Percentiles rank a stretch among this genome's conserved stretches.
phyloP scores from a whole-genome alignment of 2,329 filamentous ascomycete species.

The Chaetomium globosum region DNA sequence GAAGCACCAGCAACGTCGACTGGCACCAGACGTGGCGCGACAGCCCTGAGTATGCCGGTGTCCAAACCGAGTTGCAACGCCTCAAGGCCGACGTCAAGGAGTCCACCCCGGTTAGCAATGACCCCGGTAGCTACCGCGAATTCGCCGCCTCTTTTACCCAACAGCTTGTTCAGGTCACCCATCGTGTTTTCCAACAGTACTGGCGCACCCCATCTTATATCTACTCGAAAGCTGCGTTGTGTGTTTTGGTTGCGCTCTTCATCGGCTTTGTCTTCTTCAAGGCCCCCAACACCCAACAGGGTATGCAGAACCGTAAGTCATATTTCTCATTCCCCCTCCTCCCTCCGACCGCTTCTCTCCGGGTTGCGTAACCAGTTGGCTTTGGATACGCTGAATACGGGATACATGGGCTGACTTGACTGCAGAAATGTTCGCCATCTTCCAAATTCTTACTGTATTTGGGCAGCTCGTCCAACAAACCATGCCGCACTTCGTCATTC shows the following conservation, averaged over 20 bases:
- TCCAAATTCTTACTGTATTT: slow-evolving; percentile 72
- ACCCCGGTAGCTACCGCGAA: slow-evolving; percentile 62
- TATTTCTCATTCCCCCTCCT: too few species aligned
- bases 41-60: slow-evolving; percentile 57
- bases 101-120: slow-evolving; percentile 39
- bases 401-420: neutral
- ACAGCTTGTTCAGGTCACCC: slow-evolving; percentile 68
- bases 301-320: slow-evolving; percentile 67
- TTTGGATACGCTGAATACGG: neutral
- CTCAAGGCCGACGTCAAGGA: slow-evolving; percentile 56
- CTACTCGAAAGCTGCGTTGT: slow-evolving; percentile 76
- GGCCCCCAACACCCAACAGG: slow-evolving; percentile 71
- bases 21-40: slow-evolving; percentile 66
- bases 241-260: slow-evolving; percentile 67
- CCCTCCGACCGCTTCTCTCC: neutral
- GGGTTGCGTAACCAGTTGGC: too few species aligned
- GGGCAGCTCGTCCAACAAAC: slow-evolving; percentile 77
- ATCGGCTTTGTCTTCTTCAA: slow-evolving; percentile 81
- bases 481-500: slow-evolving; percentile 84
- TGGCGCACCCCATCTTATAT: slow-evolving; percentile 90
- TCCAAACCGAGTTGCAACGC: slow-evolving; percentile 60
- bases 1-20: slow-evolving; percentile 63
- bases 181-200: slow-evolving; percentile 86
- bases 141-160: slow-evolving; percentile 74
- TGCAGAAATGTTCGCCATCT: slow-evolving; percentile 74